Conservation (phyloP, 2,329 filamentous ascomycete species). For the Aspergillus sp. region DNA sequence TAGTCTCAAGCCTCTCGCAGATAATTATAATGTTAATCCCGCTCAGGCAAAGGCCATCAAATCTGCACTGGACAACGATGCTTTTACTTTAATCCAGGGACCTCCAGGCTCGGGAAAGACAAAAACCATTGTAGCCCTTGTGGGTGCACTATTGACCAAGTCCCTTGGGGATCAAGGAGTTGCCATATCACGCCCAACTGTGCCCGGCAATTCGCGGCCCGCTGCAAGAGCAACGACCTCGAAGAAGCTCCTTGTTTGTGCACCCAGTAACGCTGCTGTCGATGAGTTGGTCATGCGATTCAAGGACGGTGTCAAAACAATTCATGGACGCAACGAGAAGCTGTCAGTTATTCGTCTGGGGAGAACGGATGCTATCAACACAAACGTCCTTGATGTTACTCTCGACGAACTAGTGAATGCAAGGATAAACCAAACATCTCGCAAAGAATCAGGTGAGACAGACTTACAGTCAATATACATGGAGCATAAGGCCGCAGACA, state of each 20-base stretch:
- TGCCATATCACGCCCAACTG: slow-evolving; percentile 45
- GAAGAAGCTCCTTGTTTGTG: slow-evolving; percentile 93
- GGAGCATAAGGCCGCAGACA: slow-evolving; percentile 61
- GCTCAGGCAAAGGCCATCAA: slow-evolving; percentile 91
- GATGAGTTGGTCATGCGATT: slow-evolving; percentile 93
- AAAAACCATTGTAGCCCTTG: slow-evolving; percentile 95
- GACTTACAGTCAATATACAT: slow-evolving; percentile 68
- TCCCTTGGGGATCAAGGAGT: slow-evolving; percentile 52
- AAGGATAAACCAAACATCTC: slow-evolving; percentile 56
- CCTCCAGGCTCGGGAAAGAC: slow-evolving; percentile 97
- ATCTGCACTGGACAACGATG: slow-evolving; percentile 91
- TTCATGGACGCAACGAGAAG: slow-evolving; percentile 68
- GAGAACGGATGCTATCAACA: slow-evolving; percentile 87
- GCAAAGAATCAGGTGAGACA: slow-evolving; percentile 48
- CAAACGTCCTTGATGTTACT: slow-evolving; percentile 84
- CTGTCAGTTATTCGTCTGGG: slow-evolving; percentile 88
- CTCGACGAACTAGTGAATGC: slow-evolving; percentile 86
- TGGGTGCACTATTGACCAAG: slow-evolving; percentile 76
- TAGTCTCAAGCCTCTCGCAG: slow-evolving; percentile 66
- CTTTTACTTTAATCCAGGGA: slow-evolving; percentile 93
- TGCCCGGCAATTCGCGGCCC: slow-evolving; percentile 36
- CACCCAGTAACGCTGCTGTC: slow-evolving; percentile 97
- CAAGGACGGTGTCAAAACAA: slow-evolving; percentile 80
- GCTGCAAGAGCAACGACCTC: slow-evolving; percentile 40
- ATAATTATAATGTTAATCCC: slow-evolving; percentile 79